phyloP scores from a whole-genome alignment of 345 rosid genomes.

The Lepidium africanum region DNA sequence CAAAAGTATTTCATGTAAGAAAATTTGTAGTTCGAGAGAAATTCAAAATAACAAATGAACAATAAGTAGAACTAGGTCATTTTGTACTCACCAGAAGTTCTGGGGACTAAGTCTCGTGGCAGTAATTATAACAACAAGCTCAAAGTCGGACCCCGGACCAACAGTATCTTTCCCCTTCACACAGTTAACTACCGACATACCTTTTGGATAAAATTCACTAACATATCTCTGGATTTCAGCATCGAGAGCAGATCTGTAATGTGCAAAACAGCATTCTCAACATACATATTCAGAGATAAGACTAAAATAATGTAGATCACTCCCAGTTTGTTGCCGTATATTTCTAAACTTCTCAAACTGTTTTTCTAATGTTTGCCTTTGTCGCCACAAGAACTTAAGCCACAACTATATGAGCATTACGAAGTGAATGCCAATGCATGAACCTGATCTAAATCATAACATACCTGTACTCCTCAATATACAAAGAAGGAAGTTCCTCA shows the following conservation, averaged over 20 bases:
- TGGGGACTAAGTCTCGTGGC: slow-evolving; percentile 84
- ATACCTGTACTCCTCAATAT: slow-evolving; percentile 87
- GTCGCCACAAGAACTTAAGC: not conserved
- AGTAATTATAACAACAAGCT: slow-evolving; percentile 78
- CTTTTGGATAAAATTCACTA: slow-evolving; percentile 89
- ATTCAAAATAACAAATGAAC: not conserved
- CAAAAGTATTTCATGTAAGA: not conserved
- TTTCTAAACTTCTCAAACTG: not conserved
- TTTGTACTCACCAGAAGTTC: slow-evolving; percentile 74
- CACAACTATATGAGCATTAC: not conserved
- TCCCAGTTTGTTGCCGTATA: not conserved
- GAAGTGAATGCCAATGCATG: not conserved
- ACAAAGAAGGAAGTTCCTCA: slow-evolving; percentile 83
- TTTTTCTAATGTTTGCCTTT: not conserved
- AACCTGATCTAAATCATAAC: slow-evolving; percentile 1
- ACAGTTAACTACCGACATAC: slow-evolving; percentile 74
- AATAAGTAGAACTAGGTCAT: not conserved
- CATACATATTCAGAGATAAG: not conserved
- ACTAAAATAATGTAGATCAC: not conserved
- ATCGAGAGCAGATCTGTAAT: slow-evolving; percentile 74
- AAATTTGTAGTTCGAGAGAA: not conserved
- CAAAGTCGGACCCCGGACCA: slow-evolving; percentile 84
- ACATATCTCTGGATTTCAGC: slow-evolving; percentile 77
- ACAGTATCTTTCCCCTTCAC: slow-evolving; percentile 68
- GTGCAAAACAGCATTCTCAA: slow-evolving; percentile 6